A percentile compares a stretch with the other conserved stretches of the same genome.
phyloP scores from a whole-genome alignment of 768 basidiomycete genomes.

The Pulveroboletus sp. region DNA sequence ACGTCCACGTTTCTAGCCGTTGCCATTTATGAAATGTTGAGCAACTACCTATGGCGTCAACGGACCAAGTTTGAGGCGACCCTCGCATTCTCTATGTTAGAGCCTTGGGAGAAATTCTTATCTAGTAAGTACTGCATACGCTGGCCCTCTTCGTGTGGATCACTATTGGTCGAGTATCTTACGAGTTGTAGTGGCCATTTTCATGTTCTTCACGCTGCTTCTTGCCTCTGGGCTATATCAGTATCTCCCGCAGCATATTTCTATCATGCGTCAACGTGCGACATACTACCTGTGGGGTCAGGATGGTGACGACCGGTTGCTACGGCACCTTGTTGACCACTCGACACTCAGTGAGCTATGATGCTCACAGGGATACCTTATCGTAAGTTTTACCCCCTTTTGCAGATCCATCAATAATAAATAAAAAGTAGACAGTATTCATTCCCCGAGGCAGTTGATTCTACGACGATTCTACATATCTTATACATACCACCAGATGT shows the following conservation, averaged over 20 bases:
- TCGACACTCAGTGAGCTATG: constrained; percentile 30
- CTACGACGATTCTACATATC: constrained; percentile 10
- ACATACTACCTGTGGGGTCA: constrained; percentile 65
- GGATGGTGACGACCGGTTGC: constrained; percentile 37
- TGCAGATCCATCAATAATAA: constrained; percentile 4
- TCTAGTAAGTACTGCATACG: constrained; percentile 43
- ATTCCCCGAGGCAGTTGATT: constrained; percentile 1
- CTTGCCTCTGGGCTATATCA: constrained; percentile 50
- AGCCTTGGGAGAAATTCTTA: constrained; percentile 68
- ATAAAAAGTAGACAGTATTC: constrained; percentile 7
- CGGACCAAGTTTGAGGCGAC: constrained; percentile 47
- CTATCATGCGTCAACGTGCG: constrained; percentile 51
- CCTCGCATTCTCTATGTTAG: constrained; percentile 58
- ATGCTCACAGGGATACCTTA: background rate
- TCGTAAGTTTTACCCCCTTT: constrained; percentile 12
- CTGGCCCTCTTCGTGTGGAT: background rate
- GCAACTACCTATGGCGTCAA: constrained; percentile 31
- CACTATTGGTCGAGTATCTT: constrained; percentile 2
- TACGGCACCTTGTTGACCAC: constrained; percentile 29
- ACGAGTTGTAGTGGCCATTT: constrained; percentile 39
- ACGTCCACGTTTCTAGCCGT: background rate
- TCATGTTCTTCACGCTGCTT: constrained; percentile 40
- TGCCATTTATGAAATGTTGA: constrained; percentile 26
- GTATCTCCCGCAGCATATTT: constrained; percentile 61
- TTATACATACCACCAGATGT: constrained; percentile 15